Percentiles rank a stretch among this genome's conserved stretches.
phyloP scores from a whole-genome alignment of 78 protist genomes.

The Chrysochromulina parva region DNA sequence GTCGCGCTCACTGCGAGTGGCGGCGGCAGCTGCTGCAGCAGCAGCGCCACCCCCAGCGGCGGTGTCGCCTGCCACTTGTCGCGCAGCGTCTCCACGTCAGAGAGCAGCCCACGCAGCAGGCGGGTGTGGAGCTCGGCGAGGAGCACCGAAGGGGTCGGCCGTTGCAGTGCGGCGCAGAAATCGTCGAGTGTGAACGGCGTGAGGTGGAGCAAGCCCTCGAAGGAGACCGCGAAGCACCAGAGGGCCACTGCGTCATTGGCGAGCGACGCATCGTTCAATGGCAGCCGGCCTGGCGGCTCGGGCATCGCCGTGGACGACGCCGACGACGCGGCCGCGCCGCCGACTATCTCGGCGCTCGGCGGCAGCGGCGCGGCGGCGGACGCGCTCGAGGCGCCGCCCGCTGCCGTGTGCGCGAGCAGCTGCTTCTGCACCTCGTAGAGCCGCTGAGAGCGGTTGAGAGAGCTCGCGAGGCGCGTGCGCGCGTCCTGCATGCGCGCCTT shows the following conservation, averaged over 20 bases:
- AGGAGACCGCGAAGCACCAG: neutral
- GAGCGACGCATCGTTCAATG: neutral
- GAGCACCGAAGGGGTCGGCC: neutral
- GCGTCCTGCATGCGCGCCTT: no score
- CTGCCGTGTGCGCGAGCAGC: no score
- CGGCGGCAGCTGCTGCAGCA: slow-evolving; percentile 11
- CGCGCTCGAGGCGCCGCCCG: no score
- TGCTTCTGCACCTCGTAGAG: no score
- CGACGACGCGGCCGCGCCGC: no score
- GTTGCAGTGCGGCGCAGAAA: neutral
- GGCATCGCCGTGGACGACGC: neutral
- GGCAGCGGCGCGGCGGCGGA: no score
- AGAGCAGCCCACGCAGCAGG: neutral
- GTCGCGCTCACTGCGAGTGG: neutral
- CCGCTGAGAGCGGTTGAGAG: no score
- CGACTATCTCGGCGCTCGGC: no score
- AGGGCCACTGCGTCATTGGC: neutral
- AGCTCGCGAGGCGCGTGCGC: no score
- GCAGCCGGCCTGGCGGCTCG: slow-evolving; percentile 2
- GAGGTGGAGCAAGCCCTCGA: neutral
- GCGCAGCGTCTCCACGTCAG: neutral
- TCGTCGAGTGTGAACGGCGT: neutral
- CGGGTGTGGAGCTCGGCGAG: neutral
- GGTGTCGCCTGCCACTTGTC: neutral
- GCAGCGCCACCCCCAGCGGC: neutral